Percentiles rank a stretch among this genome's conserved stretches.
phyloP scores from a whole-genome alignment of 257 asterid species.

The Fraxinus americana region DNA sequence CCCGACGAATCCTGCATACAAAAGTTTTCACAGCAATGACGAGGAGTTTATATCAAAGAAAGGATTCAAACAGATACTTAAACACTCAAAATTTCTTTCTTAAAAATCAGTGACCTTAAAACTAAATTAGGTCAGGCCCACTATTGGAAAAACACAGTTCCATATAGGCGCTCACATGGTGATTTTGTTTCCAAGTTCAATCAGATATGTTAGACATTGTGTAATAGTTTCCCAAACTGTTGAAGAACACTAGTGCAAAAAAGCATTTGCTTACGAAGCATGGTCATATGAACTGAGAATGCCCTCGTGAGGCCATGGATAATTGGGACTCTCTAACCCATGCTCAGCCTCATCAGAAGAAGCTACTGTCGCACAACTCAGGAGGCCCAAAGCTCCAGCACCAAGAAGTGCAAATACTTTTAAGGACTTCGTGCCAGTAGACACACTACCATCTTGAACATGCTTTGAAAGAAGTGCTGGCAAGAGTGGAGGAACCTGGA shows the following conservation, averaged over 20 bases:
- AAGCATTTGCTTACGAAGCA: slow-evolving; percentile 56
- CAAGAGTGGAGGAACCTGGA: slow-evolving; percentile 31
- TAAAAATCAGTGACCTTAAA: background rate
- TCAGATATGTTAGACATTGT: background rate
- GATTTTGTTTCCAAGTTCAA: slow-evolving; percentile 8
- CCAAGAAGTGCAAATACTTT: slow-evolving; percentile 49
- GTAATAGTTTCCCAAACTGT: background rate
- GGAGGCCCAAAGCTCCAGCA: slow-evolving; percentile 59
- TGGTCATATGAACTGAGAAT: slow-evolving; percentile 69
- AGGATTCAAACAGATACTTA: background rate
- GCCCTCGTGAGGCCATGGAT: slow-evolving; percentile 79
- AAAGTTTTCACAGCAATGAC: background rate
- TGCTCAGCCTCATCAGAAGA: slow-evolving; percentile 71
- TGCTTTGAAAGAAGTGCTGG: slow-evolving; percentile 32
- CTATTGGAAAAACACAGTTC: background rate
- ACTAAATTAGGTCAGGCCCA: background rate
- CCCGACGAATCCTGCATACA: slow-evolving; percentile 68
- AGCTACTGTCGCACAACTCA: slow-evolving; percentile 52
- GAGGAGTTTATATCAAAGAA: background rate
- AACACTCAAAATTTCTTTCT: background rate
- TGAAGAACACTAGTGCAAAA: background rate
- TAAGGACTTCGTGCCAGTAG: slow-evolving; percentile 41
- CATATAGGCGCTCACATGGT: background rate
- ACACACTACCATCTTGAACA: slow-evolving; percentile 40
- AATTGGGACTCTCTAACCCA: slow-evolving; percentile 57